These are phyloP conservation scores for Tricholoma furcatifolium DNA, from an alignment of 768 basidiomycete species.

Conservation along the genomic window DNA sequence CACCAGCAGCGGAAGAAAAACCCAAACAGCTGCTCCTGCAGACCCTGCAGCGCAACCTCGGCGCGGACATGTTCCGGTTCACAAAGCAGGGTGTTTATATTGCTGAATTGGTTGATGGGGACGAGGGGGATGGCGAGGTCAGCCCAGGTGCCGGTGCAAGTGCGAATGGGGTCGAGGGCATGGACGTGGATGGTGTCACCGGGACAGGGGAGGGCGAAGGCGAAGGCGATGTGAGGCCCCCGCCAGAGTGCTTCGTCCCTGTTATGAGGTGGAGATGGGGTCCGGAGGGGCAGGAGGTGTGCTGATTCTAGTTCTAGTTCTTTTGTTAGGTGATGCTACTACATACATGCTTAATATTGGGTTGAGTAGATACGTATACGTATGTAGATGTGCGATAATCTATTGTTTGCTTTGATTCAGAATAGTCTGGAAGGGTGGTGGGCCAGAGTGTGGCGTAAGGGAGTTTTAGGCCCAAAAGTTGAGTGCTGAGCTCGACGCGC, in stretches of 20 bases:
- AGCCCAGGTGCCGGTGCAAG: not conserved
- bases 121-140: slow-evolving; percentile 13
- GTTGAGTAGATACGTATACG: too few species aligned
- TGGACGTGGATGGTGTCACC: not conserved
- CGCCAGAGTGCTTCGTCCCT: slow-evolving; percentile 40
- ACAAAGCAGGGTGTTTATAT: slow-evolving; percentile 36
- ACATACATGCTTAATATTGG: too few species aligned
- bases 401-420: too few species aligned
- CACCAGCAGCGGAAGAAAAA: slow-evolving; percentile 1
- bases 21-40: slow-evolving; percentile 28
- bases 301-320: too few species aligned
- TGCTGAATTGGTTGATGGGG: slow-evolving; percentile 20
- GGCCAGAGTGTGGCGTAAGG: too few species aligned
- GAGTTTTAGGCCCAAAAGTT: too few species aligned
- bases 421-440: too few species aligned
- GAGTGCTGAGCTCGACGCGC: too few species aligned
- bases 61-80: slow-evolving; percentile 37
- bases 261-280: slow-evolving; percentile 43
- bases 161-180: not conserved
- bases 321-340: too few species aligned
- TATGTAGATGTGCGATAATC: too few species aligned
- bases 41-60: slow-evolving; percentile 35
- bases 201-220: not conserved
- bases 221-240: slow-evolving; percentile 7
- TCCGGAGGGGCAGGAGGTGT: slow-evolving; percentile 12